Base-by-base conservation (phyloP, 1,284 basidiomycete species). In the Irpex lacteus region DNA sequence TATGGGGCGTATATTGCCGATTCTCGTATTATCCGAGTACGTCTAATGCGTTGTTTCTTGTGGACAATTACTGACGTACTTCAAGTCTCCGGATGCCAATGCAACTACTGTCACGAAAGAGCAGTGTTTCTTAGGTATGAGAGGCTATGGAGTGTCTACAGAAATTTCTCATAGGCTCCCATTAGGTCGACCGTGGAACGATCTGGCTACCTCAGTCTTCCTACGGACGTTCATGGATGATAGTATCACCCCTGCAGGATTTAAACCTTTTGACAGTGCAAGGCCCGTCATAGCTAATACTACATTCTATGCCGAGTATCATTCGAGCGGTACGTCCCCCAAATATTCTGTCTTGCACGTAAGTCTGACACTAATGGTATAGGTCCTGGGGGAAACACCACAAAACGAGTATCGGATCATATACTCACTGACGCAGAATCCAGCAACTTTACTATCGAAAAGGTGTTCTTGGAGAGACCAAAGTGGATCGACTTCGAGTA, bases 1-100 rank as follows among this genome's bases (percentile, higher is more conserved):
- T 88, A 86, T 61, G 88, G 88, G 1, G 86, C 83, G 5, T 90
- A 89, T 70, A 84, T 90, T 47, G 70, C 80, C 1, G 74, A 86
- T 67, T 87, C 87, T 0, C 76, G 68, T 0, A 84, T 90, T 65
- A 84, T 88, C n/a, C 79, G 84, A 15, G 87, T 75, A 67, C 60
- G 47, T 18, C 19, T 55, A 36, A 26, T n/a, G 0, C 58, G 53
- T 13, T 32, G 57, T 6, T 38, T 3, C 26, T 3, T 19, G 47
- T 36, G 11, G 15, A 4, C 52, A 32, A 40, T 6, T 40, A 26
- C 57, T 26, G 11, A 36, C 4, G 36, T 2, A 34, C 36, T 7
- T 50, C 6, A 63, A 89, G 85, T 88, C 86, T 26, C 85, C 86
- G 0, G 86, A 89, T 71, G 85, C 85, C 1, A 83, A 85, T 69